Evolutionary conservation across 306 rosid genomes (phyloP).

Genomic region (Vicia faba): DNA sequence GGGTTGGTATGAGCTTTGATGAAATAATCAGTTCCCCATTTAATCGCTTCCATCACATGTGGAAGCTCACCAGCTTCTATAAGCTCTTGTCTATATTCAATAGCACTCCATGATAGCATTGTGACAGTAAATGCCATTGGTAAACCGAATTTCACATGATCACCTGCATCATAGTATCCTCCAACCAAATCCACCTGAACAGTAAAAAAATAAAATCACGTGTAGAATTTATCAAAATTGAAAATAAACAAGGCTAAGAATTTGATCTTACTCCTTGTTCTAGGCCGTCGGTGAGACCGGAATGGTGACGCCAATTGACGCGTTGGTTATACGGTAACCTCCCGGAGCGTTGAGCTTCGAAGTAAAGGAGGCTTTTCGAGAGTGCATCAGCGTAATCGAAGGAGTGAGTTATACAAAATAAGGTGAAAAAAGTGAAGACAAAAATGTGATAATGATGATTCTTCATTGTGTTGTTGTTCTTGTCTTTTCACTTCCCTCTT

Average conservation of each 20-base stretch:
- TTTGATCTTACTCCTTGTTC: slow-evolving; percentile 67
- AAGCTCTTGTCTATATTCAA: slow-evolving; percentile 64
- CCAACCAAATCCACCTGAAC: slow-evolving; percentile 81
- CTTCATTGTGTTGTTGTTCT: background rate
- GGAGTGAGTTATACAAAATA: slow-evolving; percentile 36
- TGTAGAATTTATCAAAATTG: background rate
- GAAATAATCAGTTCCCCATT: slow-evolving; percentile 94
- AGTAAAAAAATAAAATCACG: background rate
- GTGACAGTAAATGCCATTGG: slow-evolving; percentile 94
- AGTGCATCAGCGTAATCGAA: slow-evolving; percentile 73
- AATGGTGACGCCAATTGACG: slow-evolving; percentile 80
- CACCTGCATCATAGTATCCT: slow-evolving; percentile 91
- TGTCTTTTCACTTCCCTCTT: background rate
- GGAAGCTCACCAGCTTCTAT: slow-evolving; percentile 62
- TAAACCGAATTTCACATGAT: slow-evolving; percentile 81
- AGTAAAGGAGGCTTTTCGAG: slow-evolving; percentile 77
- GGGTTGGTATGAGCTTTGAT: slow-evolving; percentile 87
- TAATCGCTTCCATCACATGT: slow-evolving; percentile 80
- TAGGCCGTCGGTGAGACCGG: slow-evolving; percentile 87
- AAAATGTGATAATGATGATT: slow-evolving; percentile 22
- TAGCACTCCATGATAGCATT: slow-evolving; percentile 81
- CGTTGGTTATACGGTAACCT: slow-evolving; percentile 81
- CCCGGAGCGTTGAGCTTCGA: slow-evolving; percentile 88
- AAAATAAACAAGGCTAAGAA: background rate
- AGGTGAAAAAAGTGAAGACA: slow-evolving; percentile 34